phyloP scores from a whole-genome alignment of 1,139 yeast species.

The Arxiozyma slooffiae region DNA sequence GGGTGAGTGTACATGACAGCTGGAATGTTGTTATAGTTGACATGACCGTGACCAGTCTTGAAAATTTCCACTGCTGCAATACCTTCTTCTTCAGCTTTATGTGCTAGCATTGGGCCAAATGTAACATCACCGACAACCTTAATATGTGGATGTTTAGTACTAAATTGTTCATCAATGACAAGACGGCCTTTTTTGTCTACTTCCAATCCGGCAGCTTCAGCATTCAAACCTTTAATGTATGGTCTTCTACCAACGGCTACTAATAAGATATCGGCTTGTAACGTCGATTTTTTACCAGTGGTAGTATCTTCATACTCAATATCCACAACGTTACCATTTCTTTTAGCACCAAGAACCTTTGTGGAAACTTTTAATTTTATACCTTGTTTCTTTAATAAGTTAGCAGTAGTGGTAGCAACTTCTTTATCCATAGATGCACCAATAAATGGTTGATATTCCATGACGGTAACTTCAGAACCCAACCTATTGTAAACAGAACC shows the following conservation, averaged over 20 bases:
- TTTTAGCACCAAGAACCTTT: slow-evolving; percentile 76
- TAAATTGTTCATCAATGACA: slow-evolving; percentile 88
- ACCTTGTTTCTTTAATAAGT: slow-evolving; percentile 89
- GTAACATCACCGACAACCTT: slow-evolving; percentile 98
- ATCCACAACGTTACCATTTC: slow-evolving; percentile 81
- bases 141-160: slow-evolving; percentile 85
- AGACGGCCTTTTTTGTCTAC: slow-evolving; percentile 85
- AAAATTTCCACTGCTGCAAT: slow-evolving; percentile 95
- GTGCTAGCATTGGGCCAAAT: slow-evolving; percentile 98
- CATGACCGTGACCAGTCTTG: slow-evolving; percentile 92
- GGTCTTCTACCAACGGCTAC: slow-evolving; percentile 99
- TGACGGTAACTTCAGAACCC: slow-evolving; percentile 89
- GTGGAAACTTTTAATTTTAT: slow-evolving; percentile 86
- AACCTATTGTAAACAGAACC: slow-evolving; percentile 95
- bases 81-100: slow-evolving; percentile 99
- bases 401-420: slow-evolving; percentile 82
- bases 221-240: slow-evolving; percentile 78
- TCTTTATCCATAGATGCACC: slow-evolving; percentile 98
- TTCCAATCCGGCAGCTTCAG: slow-evolving; percentile 83
- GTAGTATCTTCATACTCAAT: slow-evolving; percentile 86
- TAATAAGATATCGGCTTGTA: slow-evolving; percentile 85
- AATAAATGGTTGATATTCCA: slow-evolving; percentile 82
- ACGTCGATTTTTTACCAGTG: slow-evolving; percentile 65
- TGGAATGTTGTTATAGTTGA: slow-evolving; percentile 95
- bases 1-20: slow-evolving; percentile 98